Conservation (phyloP, 345 rosid species). For the Murraya koenigii region DNA sequence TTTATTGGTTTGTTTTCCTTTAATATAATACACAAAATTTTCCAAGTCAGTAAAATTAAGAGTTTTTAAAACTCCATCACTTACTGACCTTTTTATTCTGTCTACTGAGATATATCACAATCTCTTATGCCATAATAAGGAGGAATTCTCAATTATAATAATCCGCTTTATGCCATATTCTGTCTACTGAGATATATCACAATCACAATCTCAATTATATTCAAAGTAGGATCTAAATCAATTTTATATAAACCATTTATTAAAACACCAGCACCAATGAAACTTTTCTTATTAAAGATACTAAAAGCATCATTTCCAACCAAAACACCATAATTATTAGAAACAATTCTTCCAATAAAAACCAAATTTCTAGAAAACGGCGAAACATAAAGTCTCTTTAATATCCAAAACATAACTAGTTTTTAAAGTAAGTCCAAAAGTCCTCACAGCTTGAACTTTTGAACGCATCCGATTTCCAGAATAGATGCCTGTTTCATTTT, state of each 20-base stretch:
- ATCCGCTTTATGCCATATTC: background rate
- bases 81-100: background rate
- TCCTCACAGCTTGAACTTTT: too few relatives aligned
- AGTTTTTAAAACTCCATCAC: background rate
- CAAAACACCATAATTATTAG: background rate
- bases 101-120: slow-evolving; percentile 7
- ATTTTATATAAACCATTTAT: background rate
- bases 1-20: too few relatives aligned
- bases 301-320: background rate
- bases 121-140: background rate
- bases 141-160: background rate
- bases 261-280: background rate
- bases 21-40: too few relatives aligned
- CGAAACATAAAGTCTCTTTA: too few relatives aligned
- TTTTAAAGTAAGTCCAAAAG: too few relatives aligned
- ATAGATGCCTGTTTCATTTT: too few relatives aligned
- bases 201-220: too few relatives aligned
- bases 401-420: too few relatives aligned
- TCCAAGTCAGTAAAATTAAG: too few relatives aligned
- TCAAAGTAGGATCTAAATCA: background rate
- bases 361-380: too few relatives aligned
- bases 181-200: too few relatives aligned
- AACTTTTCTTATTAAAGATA: background rate
- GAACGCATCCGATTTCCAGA: too few relatives aligned
- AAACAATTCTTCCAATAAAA: background rate